phyloP scores from a whole-genome alignment of 1,284 basidiomycete genomes.

The Apiotrichum montevideense region DNA sequence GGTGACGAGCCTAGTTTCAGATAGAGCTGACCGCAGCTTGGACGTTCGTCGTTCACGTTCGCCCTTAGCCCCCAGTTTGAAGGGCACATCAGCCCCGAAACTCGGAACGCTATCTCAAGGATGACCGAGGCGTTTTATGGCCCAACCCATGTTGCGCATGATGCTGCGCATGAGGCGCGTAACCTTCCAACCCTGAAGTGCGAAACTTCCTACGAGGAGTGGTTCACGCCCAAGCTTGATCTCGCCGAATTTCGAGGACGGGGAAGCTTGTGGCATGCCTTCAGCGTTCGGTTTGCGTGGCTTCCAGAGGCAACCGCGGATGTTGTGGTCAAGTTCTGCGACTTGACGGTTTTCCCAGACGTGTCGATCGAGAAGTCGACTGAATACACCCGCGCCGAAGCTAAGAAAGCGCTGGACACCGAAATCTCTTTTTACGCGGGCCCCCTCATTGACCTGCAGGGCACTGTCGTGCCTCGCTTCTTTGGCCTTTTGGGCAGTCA shows the following conservation, averaged over 20 bases:
- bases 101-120: neutral
- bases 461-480: conserved; percentile 7
- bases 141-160: neutral
- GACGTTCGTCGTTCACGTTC: neutral
- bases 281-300: conserved; percentile 4
- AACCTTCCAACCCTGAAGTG: conserved; percentile 1
- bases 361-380: neutral
- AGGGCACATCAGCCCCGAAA: neutral
- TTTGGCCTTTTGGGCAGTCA: conserved; percentile 6
- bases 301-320: neutral
- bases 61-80: neutral
- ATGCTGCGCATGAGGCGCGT: too few relatives aligned
- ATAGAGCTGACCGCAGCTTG: conserved; percentile 7
- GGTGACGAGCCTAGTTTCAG: too few relatives aligned
- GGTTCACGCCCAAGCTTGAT: conserved; percentile 7
- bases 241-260: neutral
- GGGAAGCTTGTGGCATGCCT: conserved; percentile 4
- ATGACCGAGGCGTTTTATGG: neutral
- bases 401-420: neutral
- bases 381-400: neutral
- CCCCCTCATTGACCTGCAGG: conserved; percentile 4
- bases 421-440: conserved; percentile 3
- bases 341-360: neutral
- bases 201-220: neutral
- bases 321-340: conserved; percentile 9